Base-by-base conservation (phyloP, 148 eudicot species). In the Diospyros lotus region DNA sequence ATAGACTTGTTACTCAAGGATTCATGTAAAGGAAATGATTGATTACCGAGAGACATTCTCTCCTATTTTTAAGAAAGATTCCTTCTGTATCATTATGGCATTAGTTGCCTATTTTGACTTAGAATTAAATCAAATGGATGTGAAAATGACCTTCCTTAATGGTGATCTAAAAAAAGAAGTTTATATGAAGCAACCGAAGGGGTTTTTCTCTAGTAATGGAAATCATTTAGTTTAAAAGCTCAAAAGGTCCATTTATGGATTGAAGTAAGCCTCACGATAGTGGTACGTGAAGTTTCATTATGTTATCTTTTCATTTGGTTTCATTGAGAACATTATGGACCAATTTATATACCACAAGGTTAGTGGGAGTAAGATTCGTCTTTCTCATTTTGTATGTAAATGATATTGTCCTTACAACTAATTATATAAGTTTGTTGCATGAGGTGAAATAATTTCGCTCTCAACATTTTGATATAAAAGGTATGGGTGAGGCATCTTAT, bases 31-130 rank as follows among this genome's bases (percentile, higher is more conserved):
- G 56, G 56, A 53, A 53, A 2, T 9, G 10, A 53, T 53, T 9
- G 56, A 53, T 9, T 53, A 53, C 69, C 0, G 13, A 7, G 58
- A 46, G 11, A 74, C 68, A 4, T 74, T 74, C 18, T 63, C 60
- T 63, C 68, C 76, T 7, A 42, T 73, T 5, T 73, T 69, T 8
- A 45, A 45, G 58, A 74, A 74, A 39, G 68, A 74, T 43, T 74
- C 68, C 9, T 44, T 64, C 1, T 2, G 46, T 3, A 51, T 75
- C 0, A 42, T 64, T 40, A 41, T 64, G 68, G 66, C 42, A 62
- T 62, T 62, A 13, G 42, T 62, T 9, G 58, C 64, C n/a, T 60
- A 62, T 42, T 72, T 56, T 72, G 64, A 72, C 44, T n/a, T 72
- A 3, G 65, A 72, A 65, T 40, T 53, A 6, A 69, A 74, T 50